Conservation (phyloP, 2,329 filamentous ascomycete genomes). For the Colletotrichum sp. region DNA sequence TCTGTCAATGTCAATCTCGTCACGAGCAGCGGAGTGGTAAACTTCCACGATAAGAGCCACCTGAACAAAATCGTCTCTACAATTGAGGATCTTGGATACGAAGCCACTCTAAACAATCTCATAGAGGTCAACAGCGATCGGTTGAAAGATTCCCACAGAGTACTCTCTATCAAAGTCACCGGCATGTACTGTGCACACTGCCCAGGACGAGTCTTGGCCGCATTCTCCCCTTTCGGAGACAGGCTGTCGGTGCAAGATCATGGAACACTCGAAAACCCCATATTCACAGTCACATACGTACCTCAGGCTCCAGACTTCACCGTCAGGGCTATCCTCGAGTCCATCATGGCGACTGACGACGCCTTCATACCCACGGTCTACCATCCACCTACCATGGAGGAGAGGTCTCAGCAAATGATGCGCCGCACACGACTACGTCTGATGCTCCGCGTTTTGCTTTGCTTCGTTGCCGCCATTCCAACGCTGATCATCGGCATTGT, state of each 20-base stretch:
- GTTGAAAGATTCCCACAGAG: constrained; percentile 45
- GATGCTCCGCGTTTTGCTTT: constrained; percentile 71
- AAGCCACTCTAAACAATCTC: constrained; percentile 55
- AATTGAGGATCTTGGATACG: constrained; percentile 63
- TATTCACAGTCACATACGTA: constrained; percentile 73
- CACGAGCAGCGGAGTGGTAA: constrained; percentile 63
- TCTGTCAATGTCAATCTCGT: constrained; percentile 57
- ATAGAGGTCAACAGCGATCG: constrained; percentile 32
- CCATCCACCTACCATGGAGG: constrained; percentile 83
- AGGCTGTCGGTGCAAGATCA: constrained; percentile 57
- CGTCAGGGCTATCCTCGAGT: constrained; percentile 73
- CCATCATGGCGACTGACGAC: constrained; percentile 70
- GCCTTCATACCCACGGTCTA: constrained; percentile 73
- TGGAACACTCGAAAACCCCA: constrained; percentile 66
- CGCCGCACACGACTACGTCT: constrained; percentile 73
- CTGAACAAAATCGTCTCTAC: constrained; percentile 29
- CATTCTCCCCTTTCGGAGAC: constrained; percentile 59
- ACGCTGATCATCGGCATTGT: constrained; percentile 88
- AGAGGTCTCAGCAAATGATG: constrained; percentile 77
- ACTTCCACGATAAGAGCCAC: constrained; percentile 39
- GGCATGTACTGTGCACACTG: constrained; percentile 81
- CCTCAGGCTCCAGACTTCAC: constrained; percentile 74
- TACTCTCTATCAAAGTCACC: constrained; percentile 68
- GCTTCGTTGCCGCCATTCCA: constrained; percentile 74
- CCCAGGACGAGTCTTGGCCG: constrained; percentile 59